A percentile compares a stretch with the other conserved stretches of the same genome.
Conservation (phyloP, 495 filamentous ascomycete genomes). For the Aspergillus kassunensis region DNA sequence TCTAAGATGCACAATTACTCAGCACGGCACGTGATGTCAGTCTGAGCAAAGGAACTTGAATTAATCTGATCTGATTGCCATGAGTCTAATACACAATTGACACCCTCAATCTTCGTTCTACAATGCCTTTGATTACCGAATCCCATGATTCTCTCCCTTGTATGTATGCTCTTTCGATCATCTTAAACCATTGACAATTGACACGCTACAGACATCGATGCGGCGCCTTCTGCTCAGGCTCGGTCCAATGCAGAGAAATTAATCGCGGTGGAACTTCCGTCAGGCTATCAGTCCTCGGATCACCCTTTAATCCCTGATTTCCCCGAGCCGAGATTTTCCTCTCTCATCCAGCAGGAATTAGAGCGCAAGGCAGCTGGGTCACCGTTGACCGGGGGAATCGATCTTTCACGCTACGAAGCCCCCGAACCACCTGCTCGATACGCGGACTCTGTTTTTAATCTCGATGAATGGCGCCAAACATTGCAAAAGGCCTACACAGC, state of each 20-base stretch:
- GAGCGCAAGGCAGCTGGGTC: slow-evolving; percentile 50
- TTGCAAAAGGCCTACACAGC: slow-evolving; percentile 55
- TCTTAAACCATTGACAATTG: neutral
- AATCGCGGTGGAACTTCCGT: slow-evolving; percentile 60
- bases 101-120: neutral
- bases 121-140: slow-evolving; percentile 64
- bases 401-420: slow-evolving; percentile 78
- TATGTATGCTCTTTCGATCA: slow-evolving; percentile 35
- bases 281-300: slow-evolving; percentile 33
- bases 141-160: slow-evolving; percentile 84
- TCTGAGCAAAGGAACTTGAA: neutral
- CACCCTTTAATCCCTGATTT: slow-evolving; percentile 40
- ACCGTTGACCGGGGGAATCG: slow-evolving; percentile 60
- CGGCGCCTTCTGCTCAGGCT: slow-evolving; percentile 55
- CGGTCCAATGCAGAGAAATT: slow-evolving; percentile 57
- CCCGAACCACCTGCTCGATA: slow-evolving; percentile 39
- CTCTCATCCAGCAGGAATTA: slow-evolving; percentile 61
- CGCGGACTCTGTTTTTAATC: slow-evolving; percentile 23
- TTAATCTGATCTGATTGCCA: no score
- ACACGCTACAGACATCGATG: slow-evolving; percentile 62
- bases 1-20: neutral
- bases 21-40: neutral
- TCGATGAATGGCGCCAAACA: slow-evolving; percentile 37
- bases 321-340: slow-evolving; percentile 48
- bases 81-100: no score